Evolutionary conservation across 2,329 filamentous ascomycete genomes (phyloP), one percentile per base, ranked within the genome.

Genomic region (Sclerotiophoma versabilis): DNA sequence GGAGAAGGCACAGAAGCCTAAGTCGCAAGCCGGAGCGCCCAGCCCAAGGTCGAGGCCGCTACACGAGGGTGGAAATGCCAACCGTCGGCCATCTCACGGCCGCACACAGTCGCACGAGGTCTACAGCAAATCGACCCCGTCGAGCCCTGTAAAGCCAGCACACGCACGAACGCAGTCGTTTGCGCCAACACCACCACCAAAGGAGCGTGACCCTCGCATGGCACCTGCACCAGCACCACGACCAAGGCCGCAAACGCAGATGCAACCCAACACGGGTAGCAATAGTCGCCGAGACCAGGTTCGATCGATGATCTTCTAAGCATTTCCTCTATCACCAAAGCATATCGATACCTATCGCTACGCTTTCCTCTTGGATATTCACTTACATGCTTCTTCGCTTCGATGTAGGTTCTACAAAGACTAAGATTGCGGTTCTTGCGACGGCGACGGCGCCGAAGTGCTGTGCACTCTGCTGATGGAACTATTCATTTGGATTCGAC

Each of bases 241-340:
- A 44, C 70, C 70, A n/a, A 69, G 72, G 20, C 70, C 74, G 49
- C 68, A 70, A 10, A 56, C 52, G 6, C 52, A 56, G 36, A 22
- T 62, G 68, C 55, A 63, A 47, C 43, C 48, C 45, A 57, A 27
- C 39, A 46, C 26, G 44, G 52, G 33, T 54, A 54, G 51, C 51
- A 45, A 29, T n/a, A 63, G 57, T 50, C 68, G 74, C 30, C 67
- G 73, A 49, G 71, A 75, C 57, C 73, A 76, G 65, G 73, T 76
- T 70, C 71, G 73, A 66, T 75, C 73, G 59, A 76, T 76, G 74
- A 75, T 76, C 59, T 75, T 75, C 62, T 76, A 73, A 54, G 51
- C 51, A 49, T 45, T 14, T 53, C n/a, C 49, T 60, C 57, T 51
- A 57, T 60, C 58, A 63, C 59, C 58, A 58, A 46, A n/a, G 25